Conservation (phyloP, 2,329 filamentous ascomycete species). For the Trichoderma citrinoviride region DNA sequence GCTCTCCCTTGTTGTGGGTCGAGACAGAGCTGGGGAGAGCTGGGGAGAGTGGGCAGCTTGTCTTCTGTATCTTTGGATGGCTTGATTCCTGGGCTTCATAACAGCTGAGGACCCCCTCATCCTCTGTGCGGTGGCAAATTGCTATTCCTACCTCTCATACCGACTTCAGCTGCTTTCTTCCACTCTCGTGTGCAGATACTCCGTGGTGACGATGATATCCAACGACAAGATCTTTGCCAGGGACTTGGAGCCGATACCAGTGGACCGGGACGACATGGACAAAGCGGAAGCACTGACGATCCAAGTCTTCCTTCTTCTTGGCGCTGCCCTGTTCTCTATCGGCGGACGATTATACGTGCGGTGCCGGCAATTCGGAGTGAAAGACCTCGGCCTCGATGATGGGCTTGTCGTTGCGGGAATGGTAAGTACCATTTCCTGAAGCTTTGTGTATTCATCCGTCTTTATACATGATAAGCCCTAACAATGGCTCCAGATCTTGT, state of each 20-base stretch:
- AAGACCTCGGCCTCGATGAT: slow-evolving; percentile 9
- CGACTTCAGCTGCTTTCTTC: background rate
- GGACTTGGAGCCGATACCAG: background rate
- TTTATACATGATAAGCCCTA: background rate
- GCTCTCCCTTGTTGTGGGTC: slow-evolving; percentile 10
- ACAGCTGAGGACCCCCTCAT: slow-evolving; percentile 5
- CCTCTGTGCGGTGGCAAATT: background rate
- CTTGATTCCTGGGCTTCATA: slow-evolving; percentile 10
- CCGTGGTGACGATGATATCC: background rate
- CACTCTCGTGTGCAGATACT: background rate
- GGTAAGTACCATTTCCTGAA: background rate
- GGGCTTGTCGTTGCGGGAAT: background rate
- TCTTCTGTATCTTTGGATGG: slow-evolving; percentile 9
- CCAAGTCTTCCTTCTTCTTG: slow-evolving; percentile 9
- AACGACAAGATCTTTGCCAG: background rate
- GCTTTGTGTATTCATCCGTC: background rate
- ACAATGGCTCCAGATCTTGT: background rate
- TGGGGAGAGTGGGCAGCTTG: slow-evolving; percentile 3
- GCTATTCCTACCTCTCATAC: background rate
- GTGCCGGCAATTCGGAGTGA: background rate
- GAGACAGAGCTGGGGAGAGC: background rate
- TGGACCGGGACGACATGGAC: background rate
- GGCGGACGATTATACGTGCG: background rate
- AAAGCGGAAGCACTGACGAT: background rate
- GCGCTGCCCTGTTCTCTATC: background rate